These are phyloP conservation scores for Alternaria ethzedia DNA, from an alignment of 2,329 filamentous ascomycete genomes.

Conservation along the genomic window DNA sequence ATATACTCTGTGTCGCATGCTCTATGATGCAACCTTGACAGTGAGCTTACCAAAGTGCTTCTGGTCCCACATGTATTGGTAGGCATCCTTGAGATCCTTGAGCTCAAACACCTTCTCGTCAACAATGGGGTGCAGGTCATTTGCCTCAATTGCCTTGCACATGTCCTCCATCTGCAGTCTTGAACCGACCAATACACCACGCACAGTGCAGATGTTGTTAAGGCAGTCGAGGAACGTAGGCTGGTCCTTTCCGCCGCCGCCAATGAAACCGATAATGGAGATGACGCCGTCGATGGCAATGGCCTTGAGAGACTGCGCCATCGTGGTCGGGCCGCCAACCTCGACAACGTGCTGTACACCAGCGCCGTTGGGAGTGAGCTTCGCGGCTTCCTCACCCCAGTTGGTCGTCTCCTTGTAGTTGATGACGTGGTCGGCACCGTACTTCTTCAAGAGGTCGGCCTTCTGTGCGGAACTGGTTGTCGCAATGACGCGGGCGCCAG, in stretches of 20 bases:
- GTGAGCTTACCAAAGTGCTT: constrained; percentile 51
- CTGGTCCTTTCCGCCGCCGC: constrained; percentile 56
- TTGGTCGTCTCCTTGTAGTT: constrained; percentile 61
- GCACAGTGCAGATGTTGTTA: constrained; percentile 58
- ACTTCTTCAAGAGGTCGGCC: constrained; percentile 56
- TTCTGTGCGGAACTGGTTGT: constrained; percentile 62
- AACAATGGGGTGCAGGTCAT: constrained; percentile 65
- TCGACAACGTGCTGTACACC: constrained; percentile 71
- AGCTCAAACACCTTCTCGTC: constrained; percentile 64
- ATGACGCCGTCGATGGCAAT: constrained; percentile 61
- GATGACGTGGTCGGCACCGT: constrained; percentile 63
- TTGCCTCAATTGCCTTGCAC: constrained; percentile 64
- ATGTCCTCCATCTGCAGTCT: constrained; percentile 65
- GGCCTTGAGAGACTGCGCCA: constrained; percentile 59
- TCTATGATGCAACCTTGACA: constrained; percentile 37
- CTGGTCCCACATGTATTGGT: constrained; percentile 58
- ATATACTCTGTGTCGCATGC: neutral
- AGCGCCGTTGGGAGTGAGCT: constrained; percentile 56
- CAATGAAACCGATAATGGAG: constrained; percentile 65
- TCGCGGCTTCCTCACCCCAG: constrained; percentile 63
- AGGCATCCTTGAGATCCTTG: constrained; percentile 59
- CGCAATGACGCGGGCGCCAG: constrained; percentile 63
- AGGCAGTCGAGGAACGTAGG: constrained; percentile 61
- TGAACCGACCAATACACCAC: constrained; percentile 64
- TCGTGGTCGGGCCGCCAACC: constrained; percentile 69